Evolutionary conservation across 2,329 filamentous ascomycete species (phyloP).

Genomic region (Alternaria rosae): DNA sequence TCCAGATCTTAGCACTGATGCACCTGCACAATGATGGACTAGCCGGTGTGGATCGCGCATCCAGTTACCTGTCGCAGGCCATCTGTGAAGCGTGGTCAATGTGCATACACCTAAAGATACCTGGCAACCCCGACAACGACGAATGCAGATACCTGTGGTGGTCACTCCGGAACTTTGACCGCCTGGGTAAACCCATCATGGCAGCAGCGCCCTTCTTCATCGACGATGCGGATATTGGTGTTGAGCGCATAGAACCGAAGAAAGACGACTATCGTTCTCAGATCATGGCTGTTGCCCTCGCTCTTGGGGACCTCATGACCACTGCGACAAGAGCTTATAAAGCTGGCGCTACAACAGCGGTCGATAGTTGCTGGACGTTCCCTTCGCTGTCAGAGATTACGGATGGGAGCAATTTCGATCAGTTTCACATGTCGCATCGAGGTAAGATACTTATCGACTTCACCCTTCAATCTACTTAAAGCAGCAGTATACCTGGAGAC

Average conservation of each 20-base stretch:
- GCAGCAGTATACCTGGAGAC: conserved; percentile 1
- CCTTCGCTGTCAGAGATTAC: not conserved
- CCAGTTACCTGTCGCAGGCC: not conserved
- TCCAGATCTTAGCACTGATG: conserved; percentile 10
- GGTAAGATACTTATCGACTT: not conserved
- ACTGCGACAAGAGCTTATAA: conserved; percentile 3
- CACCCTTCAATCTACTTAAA: not conserved
- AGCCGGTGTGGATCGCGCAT: conserved; percentile 1
- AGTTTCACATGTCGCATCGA: conserved; percentile 7
- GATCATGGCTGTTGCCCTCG: not conserved
- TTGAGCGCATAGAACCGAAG: not conserved
- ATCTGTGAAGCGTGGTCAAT: conserved; percentile 10
- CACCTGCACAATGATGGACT: conserved; percentile 5
- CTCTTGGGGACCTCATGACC: conserved; percentile 5
- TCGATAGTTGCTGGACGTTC: not conserved
- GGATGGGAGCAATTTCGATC: not conserved
- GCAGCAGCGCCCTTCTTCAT: conserved; percentile 9
- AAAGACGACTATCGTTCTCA: conserved; percentile 1
- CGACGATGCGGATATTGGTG: conserved; percentile 3
- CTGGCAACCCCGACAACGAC: not conserved
- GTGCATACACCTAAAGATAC: conserved; percentile 4
- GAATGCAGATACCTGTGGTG: conserved; percentile 7
- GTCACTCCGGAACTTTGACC: conserved; percentile 9
- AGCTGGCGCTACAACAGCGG: not conserved
- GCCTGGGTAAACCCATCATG: conserved; percentile 6